A percentile compares a stretch with the other conserved stretches of the same genome.
Evolutionary conservation across 202 grass and related monocot species (phyloP).

Genomic region (Carex arenaria): DNA sequence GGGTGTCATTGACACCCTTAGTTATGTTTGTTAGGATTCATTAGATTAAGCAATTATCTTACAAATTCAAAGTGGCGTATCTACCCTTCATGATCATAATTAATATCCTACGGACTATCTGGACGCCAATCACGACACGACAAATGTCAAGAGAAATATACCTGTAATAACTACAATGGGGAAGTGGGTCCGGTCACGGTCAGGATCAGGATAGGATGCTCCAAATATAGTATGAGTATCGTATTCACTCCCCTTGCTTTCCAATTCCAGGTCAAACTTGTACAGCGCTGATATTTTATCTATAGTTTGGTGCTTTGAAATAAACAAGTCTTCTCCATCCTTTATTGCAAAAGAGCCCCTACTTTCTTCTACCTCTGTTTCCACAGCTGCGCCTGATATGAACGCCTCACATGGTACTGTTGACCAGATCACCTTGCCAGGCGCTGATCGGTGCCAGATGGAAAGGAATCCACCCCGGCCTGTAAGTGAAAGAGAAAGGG

Average conservation of each 20-base stretch:
- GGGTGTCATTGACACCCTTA: too few species aligned
- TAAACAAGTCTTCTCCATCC: slow-evolving; percentile 44
- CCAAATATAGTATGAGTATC: slow-evolving; percentile 28
- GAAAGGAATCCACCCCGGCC: slow-evolving; percentile 16
- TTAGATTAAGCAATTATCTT: background rate
- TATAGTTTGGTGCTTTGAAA: slow-evolving; percentile 55
- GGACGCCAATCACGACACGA: background rate
- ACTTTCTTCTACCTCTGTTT: slow-evolving; percentile 59
- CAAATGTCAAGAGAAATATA: background rate
- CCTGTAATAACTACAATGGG: slow-evolving; percentile 67
- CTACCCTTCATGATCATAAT: background rate
- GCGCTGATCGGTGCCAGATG: slow-evolving; percentile 9
- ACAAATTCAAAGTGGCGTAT: background rate
- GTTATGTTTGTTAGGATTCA: too few species aligned
- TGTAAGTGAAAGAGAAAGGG: background rate
- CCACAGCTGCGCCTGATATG: slow-evolving; percentile 49
- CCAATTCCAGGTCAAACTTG: slow-evolving; percentile 38
- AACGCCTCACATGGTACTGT: slow-evolving; percentile 68
- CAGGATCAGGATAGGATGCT: slow-evolving; percentile 26
- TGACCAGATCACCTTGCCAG: slow-evolving; percentile 40
- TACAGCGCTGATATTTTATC: slow-evolving; percentile 48
- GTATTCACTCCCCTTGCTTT: slow-evolving; percentile 9
- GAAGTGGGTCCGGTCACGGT: slow-evolving; percentile 28
- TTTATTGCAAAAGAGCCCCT: slow-evolving; percentile 73
- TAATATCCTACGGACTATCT: background rate